Evolutionary conservation across 108 stramenopile genomes (phyloP).

Genomic region (Stephanodiscus triporus): DNA sequence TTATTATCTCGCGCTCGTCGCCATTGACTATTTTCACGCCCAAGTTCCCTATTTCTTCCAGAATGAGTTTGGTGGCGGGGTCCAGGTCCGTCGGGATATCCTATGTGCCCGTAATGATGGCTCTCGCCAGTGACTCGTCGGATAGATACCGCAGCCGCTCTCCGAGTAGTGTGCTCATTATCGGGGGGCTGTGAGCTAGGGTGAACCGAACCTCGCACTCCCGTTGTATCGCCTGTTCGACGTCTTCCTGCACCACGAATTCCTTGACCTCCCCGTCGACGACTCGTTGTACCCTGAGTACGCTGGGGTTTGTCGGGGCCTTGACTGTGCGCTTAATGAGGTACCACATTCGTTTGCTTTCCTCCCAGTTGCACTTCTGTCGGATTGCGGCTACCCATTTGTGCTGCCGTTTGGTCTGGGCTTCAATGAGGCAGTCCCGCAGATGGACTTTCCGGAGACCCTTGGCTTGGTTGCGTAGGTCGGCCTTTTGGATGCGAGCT

Average conservation of each 20-base stretch:
- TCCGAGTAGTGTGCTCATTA: background rate
- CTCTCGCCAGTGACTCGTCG: background rate
- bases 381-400: background rate
- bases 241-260: background rate
- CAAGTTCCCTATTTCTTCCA: background rate
- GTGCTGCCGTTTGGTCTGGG: background rate
- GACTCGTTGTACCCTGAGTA: background rate
- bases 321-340: background rate
- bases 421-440: background rate
- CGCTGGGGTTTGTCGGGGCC: background rate
- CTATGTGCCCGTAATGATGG: background rate
- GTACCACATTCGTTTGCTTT: background rate
- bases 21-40: background rate
- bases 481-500: too few relatives aligned
- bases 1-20: background rate
- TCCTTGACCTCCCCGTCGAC: background rate
- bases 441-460: background rate
- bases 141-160: background rate
- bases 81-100: background rate
- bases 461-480: background rate
- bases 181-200: background rate
- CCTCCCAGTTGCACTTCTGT: background rate
- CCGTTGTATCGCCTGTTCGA: background rate
- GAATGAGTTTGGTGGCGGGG: background rate
- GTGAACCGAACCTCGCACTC: background rate